Evolutionary conservation across 2,329 filamentous ascomycete genomes (phyloP), one percentile per base, ranked within the genome.

Genomic region (Alternaria brassicicola): DNA sequence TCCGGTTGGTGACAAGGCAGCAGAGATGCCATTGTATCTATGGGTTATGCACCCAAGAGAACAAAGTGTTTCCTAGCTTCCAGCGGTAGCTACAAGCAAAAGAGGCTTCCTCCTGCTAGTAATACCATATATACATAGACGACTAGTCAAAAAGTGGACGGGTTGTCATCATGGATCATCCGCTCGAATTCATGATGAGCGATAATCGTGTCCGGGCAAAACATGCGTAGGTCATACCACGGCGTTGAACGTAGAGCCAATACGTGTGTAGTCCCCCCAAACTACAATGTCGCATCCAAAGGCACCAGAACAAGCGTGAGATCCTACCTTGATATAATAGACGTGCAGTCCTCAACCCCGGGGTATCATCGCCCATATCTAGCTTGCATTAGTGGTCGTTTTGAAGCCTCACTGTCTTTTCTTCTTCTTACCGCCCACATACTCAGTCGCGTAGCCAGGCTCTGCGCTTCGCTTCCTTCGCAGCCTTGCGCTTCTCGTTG

Each of bases 401-500:
- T 64, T 52, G 55, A 64, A 47, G 10, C 47, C 19, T 65, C 48
- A 61, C 63, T 48, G 25, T 45, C 42, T 58, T 57, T 53, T 54
- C 62, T 50, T 54, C 64, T 59, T 65, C 73, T 76, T 75, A 76
- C 73, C 69, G 52, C 70, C 65, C 52, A 48, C 36, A 45, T 36
- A 54, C 38, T 88, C 80, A 97, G 78, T 97, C 93, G 70, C 88
- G 84, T 71, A 98, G 78, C 92, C 95, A 99, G 9, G 93, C 94
- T 64, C 93, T 84, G 61, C 93, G 85, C 81, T 97, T 98, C 82
- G 97, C 93, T 76, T 97, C 93, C 79, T 98, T 98, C 80, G 88
- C 92, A 42, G 91, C 91, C 61, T 88, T 86, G 62, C 93, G 84
- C 85, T 96, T 97, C 77, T 96, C 90, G 78, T 93, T 95, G 80